Evolutionary conservation across 257 asterid genomes (phyloP).

Genomic region (Scutellaria barbata): DNA sequence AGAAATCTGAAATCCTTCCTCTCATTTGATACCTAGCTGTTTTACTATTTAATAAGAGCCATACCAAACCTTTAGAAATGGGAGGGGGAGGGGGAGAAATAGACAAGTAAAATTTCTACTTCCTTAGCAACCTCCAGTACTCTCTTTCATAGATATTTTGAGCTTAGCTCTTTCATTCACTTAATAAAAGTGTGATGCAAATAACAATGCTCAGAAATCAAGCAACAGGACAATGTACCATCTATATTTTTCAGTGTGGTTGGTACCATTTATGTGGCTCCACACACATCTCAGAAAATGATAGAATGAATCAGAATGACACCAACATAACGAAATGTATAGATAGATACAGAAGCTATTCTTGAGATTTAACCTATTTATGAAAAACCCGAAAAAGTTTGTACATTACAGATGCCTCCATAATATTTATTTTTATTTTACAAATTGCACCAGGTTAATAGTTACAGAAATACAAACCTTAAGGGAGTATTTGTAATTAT

Average conservation of each 20-base stretch:
- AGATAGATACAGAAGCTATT: neutral
- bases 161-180: neutral
- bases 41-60: too few relatives aligned
- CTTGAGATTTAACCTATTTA: neutral
- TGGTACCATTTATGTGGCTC: slow-evolving; percentile 16
- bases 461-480: neutral
- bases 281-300: slow-evolving; percentile 10
- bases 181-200: neutral
- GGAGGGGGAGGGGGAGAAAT: too few relatives aligned
- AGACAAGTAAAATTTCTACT: too few relatives aligned
- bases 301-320: neutral
- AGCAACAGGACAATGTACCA: neutral
- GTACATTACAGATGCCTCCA: neutral
- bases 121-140: too few relatives aligned
- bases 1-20: too few relatives aligned
- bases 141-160: neutral
- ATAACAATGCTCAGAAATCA: neutral
- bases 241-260: slow-evolving; percentile 11
- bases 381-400: neutral
- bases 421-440: neutral
- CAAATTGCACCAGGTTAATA: neutral
- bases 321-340: neutral
- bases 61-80: too few relatives aligned
- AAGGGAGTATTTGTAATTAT: neutral
- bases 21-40: too few relatives aligned